A percentile compares a stretch with the other conserved stretches of the same genome.
Conservation (phyloP, 2,329 filamentous ascomycete genomes). For the Cladosporium halotolerans region DNA sequence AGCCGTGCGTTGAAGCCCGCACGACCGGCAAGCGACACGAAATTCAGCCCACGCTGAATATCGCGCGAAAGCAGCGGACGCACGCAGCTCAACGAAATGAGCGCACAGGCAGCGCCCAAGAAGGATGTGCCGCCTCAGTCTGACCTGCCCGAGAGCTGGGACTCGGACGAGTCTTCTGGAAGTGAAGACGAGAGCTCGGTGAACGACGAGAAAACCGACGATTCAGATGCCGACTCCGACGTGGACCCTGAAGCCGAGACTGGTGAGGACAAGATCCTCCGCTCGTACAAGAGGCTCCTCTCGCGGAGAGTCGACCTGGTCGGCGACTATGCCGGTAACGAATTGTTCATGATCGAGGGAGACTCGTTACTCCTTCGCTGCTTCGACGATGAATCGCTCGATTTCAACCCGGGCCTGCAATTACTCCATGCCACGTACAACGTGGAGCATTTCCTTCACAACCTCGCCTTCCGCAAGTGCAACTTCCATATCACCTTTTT, state of each 20-base stretch:
- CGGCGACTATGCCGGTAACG: slow-evolving; percentile 68
- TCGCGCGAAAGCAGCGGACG: slow-evolving; percentile 1
- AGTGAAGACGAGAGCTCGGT: slow-evolving; percentile 7
- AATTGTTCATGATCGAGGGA: slow-evolving; percentile 66
- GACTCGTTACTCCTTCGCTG: slow-evolving; percentile 64
- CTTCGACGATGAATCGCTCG: slow-evolving; percentile 56
- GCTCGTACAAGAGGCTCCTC: slow-evolving; percentile 36
- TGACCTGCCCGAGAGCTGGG: slow-evolving; percentile 11
- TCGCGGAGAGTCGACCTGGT: slow-evolving; percentile 57
- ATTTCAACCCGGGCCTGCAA: slow-evolving; percentile 64
- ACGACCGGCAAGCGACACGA: background rate
- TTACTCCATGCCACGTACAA: slow-evolving; percentile 64
- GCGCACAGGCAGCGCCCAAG: slow-evolving; percentile 7
- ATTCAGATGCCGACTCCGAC: slow-evolving; percentile 12
- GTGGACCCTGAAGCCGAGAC: slow-evolving; percentile 12
- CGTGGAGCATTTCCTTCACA: slow-evolving; percentile 59
- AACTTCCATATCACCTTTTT: slow-evolving; percentile 69
- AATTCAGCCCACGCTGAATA: slow-evolving; percentile 1
- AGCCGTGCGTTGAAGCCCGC: too few relatives aligned
- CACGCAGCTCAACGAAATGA: slow-evolving; percentile 12
- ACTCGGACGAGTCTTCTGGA: slow-evolving; percentile 10
- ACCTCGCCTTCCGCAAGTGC: slow-evolving; percentile 58
- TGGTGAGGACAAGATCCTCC: slow-evolving; percentile 14
- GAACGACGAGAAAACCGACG: slow-evolving; percentile 10
- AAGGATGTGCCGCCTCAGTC: slow-evolving; percentile 1